phyloP scores from a whole-genome alignment of 1,139 yeast genomes.

The Pichia sp. region DNA sequence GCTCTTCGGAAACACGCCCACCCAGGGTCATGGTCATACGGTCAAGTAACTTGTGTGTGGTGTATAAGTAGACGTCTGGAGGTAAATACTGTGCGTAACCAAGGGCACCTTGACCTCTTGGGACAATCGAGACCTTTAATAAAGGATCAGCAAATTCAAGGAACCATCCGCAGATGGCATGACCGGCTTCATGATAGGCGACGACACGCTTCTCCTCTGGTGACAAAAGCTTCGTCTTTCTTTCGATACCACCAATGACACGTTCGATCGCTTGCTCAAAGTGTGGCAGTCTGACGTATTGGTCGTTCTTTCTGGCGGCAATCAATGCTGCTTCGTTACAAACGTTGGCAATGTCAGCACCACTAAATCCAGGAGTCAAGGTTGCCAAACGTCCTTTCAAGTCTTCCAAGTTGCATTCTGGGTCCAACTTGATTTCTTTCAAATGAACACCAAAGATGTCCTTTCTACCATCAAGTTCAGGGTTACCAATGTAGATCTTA shows the following conservation, averaged over 20 bases:
- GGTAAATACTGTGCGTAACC: conserved; percentile 99
- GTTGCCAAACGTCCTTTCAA: conserved; percentile 89
- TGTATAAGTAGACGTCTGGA: conserved; percentile 81
- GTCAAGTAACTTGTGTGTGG: conserved; percentile 74
- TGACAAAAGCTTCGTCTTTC: conserved; percentile 76
- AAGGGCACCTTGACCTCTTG: conserved; percentile 92
- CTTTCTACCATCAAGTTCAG: conserved; percentile 90
- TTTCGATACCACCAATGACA: conserved; percentile 93
- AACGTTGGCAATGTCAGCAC: conserved; percentile 97
- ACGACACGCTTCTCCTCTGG: conserved; percentile 84
- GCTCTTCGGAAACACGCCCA: conserved; percentile 92
- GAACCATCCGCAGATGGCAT: conserved; percentile 97
- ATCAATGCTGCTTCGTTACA: conserved; percentile 96
- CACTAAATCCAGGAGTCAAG: conserved; percentile 94
- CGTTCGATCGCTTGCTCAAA: conserved; percentile 96
- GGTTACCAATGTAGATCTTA: conserved; percentile 85
- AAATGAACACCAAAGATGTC: conserved; percentile 87
- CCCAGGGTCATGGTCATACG: conserved; percentile 97
- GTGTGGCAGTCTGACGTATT: conserved; percentile 66
- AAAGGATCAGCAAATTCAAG: conserved; percentile 86
- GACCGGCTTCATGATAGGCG: conserved; percentile 98
- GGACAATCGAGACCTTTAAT: conserved; percentile 90
- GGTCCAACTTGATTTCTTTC: conserved; percentile 56
- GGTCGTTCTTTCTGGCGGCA: conserved; percentile 81
- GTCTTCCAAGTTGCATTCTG: conserved; percentile 40